These are phyloP conservation scores for Dactylellina sp. DNA, from an alignment of 2,329 filamentous ascomycete genomes.

Conservation along the genomic window DNA sequence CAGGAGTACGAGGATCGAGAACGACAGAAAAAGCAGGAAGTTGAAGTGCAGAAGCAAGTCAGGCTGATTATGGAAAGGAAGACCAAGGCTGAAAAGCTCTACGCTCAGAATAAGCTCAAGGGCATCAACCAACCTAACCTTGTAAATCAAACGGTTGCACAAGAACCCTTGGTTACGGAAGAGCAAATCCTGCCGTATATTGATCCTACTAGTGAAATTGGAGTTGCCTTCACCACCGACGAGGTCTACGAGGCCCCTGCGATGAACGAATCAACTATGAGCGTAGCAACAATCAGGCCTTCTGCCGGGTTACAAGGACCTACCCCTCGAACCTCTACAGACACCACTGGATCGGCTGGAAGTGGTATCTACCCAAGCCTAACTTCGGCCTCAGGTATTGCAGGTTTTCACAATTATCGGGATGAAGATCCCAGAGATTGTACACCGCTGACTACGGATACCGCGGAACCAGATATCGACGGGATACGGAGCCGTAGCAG, in stretches of 20 bases:
- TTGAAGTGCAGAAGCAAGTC: constrained; percentile 39
- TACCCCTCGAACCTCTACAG: constrained; percentile 36
- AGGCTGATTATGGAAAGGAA: constrained; percentile 44
- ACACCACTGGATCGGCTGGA: constrained; percentile 24
- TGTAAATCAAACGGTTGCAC: constrained; percentile 26
- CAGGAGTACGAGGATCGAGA: constrained; percentile 54
- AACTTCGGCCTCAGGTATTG: constrained; percentile 8
- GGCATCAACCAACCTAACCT: constrained; percentile 46
- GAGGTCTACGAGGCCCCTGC: constrained; percentile 40
- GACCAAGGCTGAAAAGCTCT: constrained; percentile 42
- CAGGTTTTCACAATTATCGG: constrained; percentile 24
- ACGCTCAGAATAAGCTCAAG: constrained; percentile 52
- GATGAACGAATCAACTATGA: constrained; percentile 45
- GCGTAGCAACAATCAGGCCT: constrained; percentile 37
- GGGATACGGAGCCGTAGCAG: constrained; percentile 39
- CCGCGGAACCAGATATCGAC: constrained; percentile 39
- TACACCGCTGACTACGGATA: constrained; percentile 47
- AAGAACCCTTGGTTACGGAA: constrained; percentile 44
- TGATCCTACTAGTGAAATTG: constrained; percentile 24
- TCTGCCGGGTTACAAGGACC: constrained; percentile 17
- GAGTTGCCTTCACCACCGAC: constrained; percentile 47
- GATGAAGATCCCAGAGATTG: constrained; percentile 29
- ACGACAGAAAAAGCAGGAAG: constrained; percentile 39
- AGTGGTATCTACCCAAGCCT: not conserved
- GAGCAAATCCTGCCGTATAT: constrained; percentile 17